Conservation (phyloP, 225 moss, liverwort and hornwort genomes). For the Pseudoscleropodium purum region DNA sequence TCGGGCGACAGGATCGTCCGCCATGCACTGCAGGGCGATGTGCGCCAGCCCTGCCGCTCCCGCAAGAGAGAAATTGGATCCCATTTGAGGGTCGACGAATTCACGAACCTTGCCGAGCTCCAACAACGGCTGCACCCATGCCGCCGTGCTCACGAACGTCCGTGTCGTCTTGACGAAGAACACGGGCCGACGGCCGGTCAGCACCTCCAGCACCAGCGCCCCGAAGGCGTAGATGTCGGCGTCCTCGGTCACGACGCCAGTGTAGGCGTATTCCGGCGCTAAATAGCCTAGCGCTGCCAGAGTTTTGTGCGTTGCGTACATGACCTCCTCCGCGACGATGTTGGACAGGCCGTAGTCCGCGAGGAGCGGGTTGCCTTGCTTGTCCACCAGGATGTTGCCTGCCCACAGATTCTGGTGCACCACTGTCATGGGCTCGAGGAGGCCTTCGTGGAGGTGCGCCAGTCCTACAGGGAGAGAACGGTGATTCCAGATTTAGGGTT, state of each 20-base stretch:
- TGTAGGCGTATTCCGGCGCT: slow-evolving; percentile 35
- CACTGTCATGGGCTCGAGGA: slow-evolving; percentile 6
- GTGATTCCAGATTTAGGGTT: not conserved
- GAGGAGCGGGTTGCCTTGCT: slow-evolving; percentile 8
- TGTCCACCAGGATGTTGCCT: slow-evolving; percentile 33
- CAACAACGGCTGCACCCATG: slow-evolving; percentile 23
- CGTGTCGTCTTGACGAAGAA: slow-evolving; percentile 2
- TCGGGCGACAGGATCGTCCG: slow-evolving; percentile 10
- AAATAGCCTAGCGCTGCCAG: slow-evolving; percentile 29
- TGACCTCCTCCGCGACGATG: slow-evolving; percentile 39
- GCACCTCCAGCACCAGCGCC: slow-evolving; percentile 21
- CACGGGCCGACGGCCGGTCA: slow-evolving; percentile 20
- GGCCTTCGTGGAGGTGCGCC: slow-evolving; percentile 25
- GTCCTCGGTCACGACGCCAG: slow-evolving; percentile 17
- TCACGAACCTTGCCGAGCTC: slow-evolving; percentile 34
- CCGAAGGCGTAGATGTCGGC: slow-evolving; percentile 38
- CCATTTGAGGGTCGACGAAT: slow-evolving; percentile 32
- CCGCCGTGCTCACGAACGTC: slow-evolving; percentile 2
- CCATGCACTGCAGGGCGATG: slow-evolving; percentile 28
- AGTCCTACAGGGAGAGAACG: not conserved
- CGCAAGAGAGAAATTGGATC: not conserved
- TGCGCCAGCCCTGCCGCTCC: slow-evolving; percentile 24
- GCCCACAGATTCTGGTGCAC: slow-evolving; percentile 39
- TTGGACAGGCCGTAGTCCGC: slow-evolving; percentile 33
- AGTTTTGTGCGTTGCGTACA: slow-evolving; percentile 31